Percentiles rank a stretch among this genome's conserved stretches.
phyloP scores from a whole-genome alignment of 306 rosid species.

The Acmispon strigosus region DNA sequence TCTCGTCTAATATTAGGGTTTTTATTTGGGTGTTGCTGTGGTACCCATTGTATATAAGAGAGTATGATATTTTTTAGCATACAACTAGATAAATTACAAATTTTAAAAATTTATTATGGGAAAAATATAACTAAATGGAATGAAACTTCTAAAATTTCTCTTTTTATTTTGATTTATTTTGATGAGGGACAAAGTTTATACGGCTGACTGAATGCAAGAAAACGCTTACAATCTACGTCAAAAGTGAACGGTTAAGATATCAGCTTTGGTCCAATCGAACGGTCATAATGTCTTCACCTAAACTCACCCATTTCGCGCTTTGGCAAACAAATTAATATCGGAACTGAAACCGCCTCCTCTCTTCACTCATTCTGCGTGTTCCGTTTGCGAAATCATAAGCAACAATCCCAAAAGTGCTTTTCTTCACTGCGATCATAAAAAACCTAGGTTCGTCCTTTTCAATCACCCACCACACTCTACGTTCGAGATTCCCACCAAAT shows the following conservation, averaged over 20 bases:
- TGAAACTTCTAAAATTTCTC: too few relatives aligned
- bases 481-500: too few relatives aligned
- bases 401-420: not conserved
- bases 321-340: not conserved
- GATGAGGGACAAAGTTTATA: too few relatives aligned
- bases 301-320: slow-evolving; percentile 26
- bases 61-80: too few relatives aligned
- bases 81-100: too few relatives aligned
- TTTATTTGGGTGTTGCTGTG: too few relatives aligned
- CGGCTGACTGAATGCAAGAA: not conserved
- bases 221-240: not conserved
- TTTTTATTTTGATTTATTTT: too few relatives aligned
- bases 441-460: slow-evolving; percentile 9
- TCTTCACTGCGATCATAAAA: slow-evolving; percentile 11
- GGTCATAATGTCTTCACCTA: slow-evolving; percentile 6
- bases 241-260: slow-evolving; percentile 18
- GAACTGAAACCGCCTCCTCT: not conserved
- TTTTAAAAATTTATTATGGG: too few relatives aligned
- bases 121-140: too few relatives aligned
- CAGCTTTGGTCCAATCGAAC: not conserved
- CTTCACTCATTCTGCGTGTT: not conserved
- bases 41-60: too few relatives aligned
- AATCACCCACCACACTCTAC: not conserved
- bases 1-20: too few relatives aligned
- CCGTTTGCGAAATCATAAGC: not conserved